Evolutionary conservation across 257 asterid species (phyloP), one percentile per base, ranked within the genome.

Genomic region (Ilex asprella): DNA sequence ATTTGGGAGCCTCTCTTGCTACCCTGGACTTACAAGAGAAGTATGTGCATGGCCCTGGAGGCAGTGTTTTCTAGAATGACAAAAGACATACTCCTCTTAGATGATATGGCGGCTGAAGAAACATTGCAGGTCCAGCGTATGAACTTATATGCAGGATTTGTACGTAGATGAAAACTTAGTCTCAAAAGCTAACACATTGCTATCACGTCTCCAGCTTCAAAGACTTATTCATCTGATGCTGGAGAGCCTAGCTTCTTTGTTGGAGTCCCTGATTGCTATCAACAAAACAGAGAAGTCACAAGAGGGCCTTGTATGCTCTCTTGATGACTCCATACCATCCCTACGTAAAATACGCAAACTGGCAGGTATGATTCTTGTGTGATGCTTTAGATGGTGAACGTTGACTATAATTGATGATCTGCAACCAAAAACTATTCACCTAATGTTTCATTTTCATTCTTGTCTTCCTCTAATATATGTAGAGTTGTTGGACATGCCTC

Each of bases 61-160:
- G 71, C 70, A 6, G 88, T 93, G 63, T 89, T 85, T 72, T 77
- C 88, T 0, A 87, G 89, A 79, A 81, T 93, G 64, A 70, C 88
- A 2, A 81, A 72, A 70, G 96, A 93, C 70, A 86, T 93, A 71
- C 91, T 93, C 67, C 80, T 81, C 39, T 72, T 93, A 68, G 96
- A 89, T 77, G 99, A 93, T 70, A 84, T 93, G 95, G 99, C 96
- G 1, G 96, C 96, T 27, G 97, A 89, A 62, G 99, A 93, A 82
- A 93, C 99, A 62, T 76, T 89, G 78, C 99, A 89, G 96, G 99
- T 86, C 61, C 56, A 59, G 31, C 55, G 1, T 43, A 54, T 49
- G 31, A 16, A 6, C n/a, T 15, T 49, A 43, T 21, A 21, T 63
- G 56, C 2, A 15, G 27, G 54, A 29, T 55, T 65, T 16, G 61